Conservation (phyloP, 2,329 filamentous ascomycete genomes). For the Calonectria pauciramosa region DNA sequence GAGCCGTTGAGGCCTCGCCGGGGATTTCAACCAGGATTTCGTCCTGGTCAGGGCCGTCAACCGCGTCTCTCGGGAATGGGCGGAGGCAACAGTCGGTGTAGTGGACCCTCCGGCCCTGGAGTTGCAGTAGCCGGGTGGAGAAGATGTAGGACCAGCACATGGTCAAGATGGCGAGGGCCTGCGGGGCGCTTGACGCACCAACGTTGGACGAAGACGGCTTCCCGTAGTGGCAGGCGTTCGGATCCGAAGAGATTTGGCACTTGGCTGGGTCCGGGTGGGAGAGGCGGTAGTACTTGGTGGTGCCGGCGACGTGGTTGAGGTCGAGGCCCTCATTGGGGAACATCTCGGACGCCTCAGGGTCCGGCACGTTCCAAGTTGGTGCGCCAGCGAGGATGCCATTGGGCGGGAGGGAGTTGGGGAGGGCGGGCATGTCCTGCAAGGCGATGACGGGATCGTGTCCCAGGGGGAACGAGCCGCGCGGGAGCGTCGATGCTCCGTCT, state of each 20-base stretch:
- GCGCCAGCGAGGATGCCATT: slow-evolving; percentile 42
- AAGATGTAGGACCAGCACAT: slow-evolving; percentile 47
- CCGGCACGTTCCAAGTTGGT: slow-evolving; percentile 42
- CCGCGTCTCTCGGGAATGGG: slow-evolving; percentile 35
- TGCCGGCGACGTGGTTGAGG: slow-evolving; percentile 40
- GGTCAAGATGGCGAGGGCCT: slow-evolving; percentile 44
- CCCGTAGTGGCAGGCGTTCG: slow-evolving; percentile 37
- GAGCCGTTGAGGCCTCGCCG: slow-evolving; percentile 34
- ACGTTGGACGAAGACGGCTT: slow-evolving; percentile 28
- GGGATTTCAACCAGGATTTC: slow-evolving; percentile 40
- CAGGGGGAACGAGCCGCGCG: slow-evolving; percentile 37
- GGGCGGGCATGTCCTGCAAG: slow-evolving; percentile 43
- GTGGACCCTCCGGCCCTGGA: slow-evolving; percentile 40
- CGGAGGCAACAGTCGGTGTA: slow-evolving; percentile 42
- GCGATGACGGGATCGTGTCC: slow-evolving; percentile 42
- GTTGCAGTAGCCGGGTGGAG: slow-evolving; percentile 46
- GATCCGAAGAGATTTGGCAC: slow-evolving; percentile 39
- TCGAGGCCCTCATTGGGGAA: slow-evolving; percentile 29
- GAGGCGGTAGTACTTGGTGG: slow-evolving; percentile 46
- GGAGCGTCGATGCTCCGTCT: slow-evolving; percentile 33
- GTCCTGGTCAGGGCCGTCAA: slow-evolving; percentile 32
- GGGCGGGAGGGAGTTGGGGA: slow-evolving; percentile 39
- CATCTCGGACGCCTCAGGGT: slow-evolving; percentile 33
- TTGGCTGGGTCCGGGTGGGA: slow-evolving; percentile 38
- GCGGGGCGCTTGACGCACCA: slow-evolving; percentile 37